Evolutionary conservation across 2,329 filamentous ascomycete species (phyloP), one percentile per base, ranked within the genome.

Genomic region (Xylariaceae sp.): DNA sequence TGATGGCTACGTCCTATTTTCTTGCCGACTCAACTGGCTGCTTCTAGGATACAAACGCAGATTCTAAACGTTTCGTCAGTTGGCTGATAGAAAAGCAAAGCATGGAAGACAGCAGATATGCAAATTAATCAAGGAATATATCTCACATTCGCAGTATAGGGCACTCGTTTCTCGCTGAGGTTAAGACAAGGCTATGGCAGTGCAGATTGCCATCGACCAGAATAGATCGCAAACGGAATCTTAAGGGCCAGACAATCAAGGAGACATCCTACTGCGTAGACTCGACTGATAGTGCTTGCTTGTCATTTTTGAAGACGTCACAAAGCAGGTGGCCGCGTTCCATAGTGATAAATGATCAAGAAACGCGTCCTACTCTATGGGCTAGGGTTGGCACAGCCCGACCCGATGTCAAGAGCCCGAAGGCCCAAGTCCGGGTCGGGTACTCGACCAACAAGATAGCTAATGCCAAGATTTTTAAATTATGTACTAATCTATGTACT

Each of bases 201-300:
- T 36, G n/a, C n/a, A 46, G 23, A 23, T 13, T 26, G 18, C 37
- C 15, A 30, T 27, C 13, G 8, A 41, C 41, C 18, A 39, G 8
- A 35, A 10, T 21, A 40, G 37, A 46, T 35, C 27, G 9, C 50
- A 49, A 46, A 50, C 40, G 24, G 24, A 32, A 2, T 35, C 6
- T 21, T 8, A 13, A 24, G 24, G 10, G 15, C 29, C 33, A n/a
- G 23, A 32, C n/a, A 44, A 45, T 42, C n/a, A 26, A n/a, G 9
- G 13, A 23, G 35, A 15, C 11, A 10, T 24, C 3, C 15, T 10
- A 2, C 5, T 7, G 30, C 39, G 15, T 7, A 3, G 16, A 2
- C n/a, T 44, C 9, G 11, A 20, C 9, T 10, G 11, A n/a, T 13
- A 13, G 20, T 6, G 21, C 39, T 33, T 32, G 4, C 30, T n/a